Evolutionary conservation across 2,329 filamentous ascomycete species (phyloP), one percentile per base, ranked within the genome.

Genomic region (Fusarium albosuccineum): DNA sequence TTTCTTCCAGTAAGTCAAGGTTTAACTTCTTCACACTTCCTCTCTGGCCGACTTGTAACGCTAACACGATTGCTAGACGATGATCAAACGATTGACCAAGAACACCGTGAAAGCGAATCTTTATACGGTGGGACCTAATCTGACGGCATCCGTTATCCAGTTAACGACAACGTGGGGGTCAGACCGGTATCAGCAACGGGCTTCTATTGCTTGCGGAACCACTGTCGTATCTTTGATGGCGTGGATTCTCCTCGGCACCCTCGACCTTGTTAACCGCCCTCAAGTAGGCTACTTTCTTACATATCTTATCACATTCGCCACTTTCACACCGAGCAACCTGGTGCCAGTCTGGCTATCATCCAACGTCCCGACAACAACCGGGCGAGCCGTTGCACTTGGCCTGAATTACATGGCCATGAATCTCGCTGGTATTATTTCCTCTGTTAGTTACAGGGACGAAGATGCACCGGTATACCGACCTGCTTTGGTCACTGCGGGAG

Each of bases 321-420:
- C 42, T 11, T 45, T 30, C 27, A 45, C 27, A 5, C 27, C 42
- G 26, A 45, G 42, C 42, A 45, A 30, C 22, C 13, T 30, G 42
- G 27, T 30, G 22, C 41, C 41, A 14, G 41, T 44, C 41, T 44
- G 22, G 41, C 8, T 44, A 7, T 44, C 41, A 7, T 44, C 41
- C 11, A 44, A 44, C 10, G 41, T 44, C 4, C 41, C 41, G 26
- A 30, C 42, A n/a, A 45, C 42, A 4, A 45, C 42, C 4, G 42
- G 42, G 10, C 42, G 13, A 3, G 14, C 27, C n/a, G 42, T 45
- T 45, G 42, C 26, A 16, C 27, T 45, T 13, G 42, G 42, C 9
- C n/a, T 44, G 16, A 44, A 27, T 22, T 44, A 29, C 22, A 44
- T 44, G 41, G 41, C 41, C 16, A 44, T 44, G 41, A 45, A 45